Conservation (phyloP, 192 early-diverging fungal genomes). For the Funneliformis geosporum region DNA sequence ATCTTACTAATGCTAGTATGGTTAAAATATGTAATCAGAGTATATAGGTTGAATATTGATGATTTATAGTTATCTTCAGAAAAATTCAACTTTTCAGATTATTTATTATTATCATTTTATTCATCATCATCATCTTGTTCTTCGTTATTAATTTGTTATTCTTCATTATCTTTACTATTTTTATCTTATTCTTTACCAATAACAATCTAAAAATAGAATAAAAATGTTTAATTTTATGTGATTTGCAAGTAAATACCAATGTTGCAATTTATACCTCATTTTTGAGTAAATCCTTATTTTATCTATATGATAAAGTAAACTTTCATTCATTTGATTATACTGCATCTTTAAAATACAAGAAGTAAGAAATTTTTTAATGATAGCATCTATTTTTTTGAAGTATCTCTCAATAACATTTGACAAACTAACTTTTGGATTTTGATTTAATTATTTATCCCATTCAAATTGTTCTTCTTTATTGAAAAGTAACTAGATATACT, state of each 20-base stretch:
- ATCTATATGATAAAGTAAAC: not conserved
- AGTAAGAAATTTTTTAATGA: not conserved
- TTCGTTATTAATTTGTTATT: too few species aligned
- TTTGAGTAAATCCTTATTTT: not conserved
- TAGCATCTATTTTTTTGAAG: not conserved
- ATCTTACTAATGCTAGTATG: not conserved
- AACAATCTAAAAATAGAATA: too few species aligned
- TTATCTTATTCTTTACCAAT: too few species aligned
- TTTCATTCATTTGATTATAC: not conserved
- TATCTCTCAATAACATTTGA: not conserved
- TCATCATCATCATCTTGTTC: too few species aligned
- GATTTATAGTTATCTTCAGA: not conserved
- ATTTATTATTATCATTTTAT: not conserved
- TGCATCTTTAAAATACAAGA: not conserved
- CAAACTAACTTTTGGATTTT: not conserved
- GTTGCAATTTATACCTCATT: too few species aligned
- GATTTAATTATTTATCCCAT: not conserved
- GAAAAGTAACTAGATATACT: not conserved
- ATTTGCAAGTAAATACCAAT: too few species aligned
- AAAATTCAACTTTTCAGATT: not conserved
- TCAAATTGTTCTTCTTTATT: not conserved
- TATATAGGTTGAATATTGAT: not conserved
- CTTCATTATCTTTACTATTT: too few species aligned
- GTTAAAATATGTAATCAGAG: not conserved
- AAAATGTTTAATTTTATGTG: too few species aligned